These are phyloP conservation scores for Gamarada debralockiae DNA, from an alignment of 495 filamentous ascomycete genomes.

Conservation along the genomic window DNA sequence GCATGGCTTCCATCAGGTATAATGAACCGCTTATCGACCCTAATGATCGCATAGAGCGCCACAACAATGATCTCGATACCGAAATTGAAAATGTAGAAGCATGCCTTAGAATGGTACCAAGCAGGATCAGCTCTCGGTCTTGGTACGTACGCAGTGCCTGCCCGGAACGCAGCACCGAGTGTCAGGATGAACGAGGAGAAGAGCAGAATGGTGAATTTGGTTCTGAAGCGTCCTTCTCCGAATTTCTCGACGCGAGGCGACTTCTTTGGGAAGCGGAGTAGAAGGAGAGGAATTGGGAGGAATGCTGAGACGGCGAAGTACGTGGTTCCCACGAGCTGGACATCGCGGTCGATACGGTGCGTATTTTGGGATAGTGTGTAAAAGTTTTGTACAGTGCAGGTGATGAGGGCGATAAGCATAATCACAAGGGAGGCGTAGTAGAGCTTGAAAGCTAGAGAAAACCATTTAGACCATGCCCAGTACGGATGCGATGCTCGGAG, in stretches of 20 bases:
- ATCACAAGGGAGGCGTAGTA: slow-evolving; percentile 57
- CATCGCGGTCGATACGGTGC: slow-evolving; percentile 47
- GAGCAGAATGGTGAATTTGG: slow-evolving; percentile 63
- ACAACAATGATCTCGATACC: slow-evolving; percentile 67
- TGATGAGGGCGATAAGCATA: slow-evolving; percentile 67
- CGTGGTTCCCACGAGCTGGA: slow-evolving; percentile 64
- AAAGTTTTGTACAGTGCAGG: slow-evolving; percentile 56
- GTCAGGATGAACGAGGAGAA: slow-evolving; percentile 51
- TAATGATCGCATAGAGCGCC: slow-evolving; percentile 53
- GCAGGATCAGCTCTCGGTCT: slow-evolving; percentile 50
- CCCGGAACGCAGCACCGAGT: slow-evolving; percentile 68
- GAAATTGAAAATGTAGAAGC: slow-evolving; percentile 81
- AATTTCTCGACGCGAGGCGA: slow-evolving; percentile 57
- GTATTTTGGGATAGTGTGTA: slow-evolving; percentile 56
- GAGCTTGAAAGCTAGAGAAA: slow-evolving; percentile 45
- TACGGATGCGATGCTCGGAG: slow-evolving; percentile 67
- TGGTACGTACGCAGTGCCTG: slow-evolving; percentile 52
- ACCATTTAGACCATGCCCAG: slow-evolving; percentile 59
- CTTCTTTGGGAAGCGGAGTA: slow-evolving; percentile 41
- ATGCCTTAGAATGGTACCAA: slow-evolving; percentile 63
- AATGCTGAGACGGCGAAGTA: slow-evolving; percentile 69
- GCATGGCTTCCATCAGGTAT: slow-evolving; percentile 47
- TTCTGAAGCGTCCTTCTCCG: slow-evolving; percentile 60
- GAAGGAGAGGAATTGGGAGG: slow-evolving; percentile 64
- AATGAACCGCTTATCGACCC: slow-evolving; percentile 71